Conservation (phyloP, 1,139 yeast species). For the Suhomyces anneliseae region DNA sequence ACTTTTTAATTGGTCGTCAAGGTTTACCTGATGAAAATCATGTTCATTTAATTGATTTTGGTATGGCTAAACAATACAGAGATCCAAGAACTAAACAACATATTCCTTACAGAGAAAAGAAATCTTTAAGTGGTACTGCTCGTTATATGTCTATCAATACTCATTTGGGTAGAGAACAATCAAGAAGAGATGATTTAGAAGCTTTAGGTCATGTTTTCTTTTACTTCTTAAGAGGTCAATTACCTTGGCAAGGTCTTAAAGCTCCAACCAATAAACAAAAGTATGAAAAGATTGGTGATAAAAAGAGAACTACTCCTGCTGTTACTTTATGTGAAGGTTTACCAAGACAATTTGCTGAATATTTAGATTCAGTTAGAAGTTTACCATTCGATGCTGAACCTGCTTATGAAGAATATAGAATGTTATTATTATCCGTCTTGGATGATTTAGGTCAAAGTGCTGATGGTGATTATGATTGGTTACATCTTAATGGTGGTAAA, state of each 20-base stretch:
- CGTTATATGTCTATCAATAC: conserved; percentile 97
- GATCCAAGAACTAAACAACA: conserved; percentile 95
- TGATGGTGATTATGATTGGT: conserved; percentile 94
- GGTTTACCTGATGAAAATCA: conserved; percentile 50
- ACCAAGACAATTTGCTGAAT: conserved; percentile 85
- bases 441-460: conserved; percentile 69
- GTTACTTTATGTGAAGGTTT: conserved; percentile 76
- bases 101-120: conserved; percentile 94
- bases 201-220: conserved; percentile 94
- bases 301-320: conserved; percentile 83
- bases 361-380: conserved; percentile 78
- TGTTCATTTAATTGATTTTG: conserved; percentile 80
- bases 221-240: conserved; percentile 87
- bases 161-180: conserved; percentile 94
- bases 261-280: conserved; percentile 98
- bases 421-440: conserved; percentile 72
- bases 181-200: conserved; percentile 93
- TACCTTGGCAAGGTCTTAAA: conserved; percentile 98
- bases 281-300: conserved; percentile 94
- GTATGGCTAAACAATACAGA: conserved; percentile 97
- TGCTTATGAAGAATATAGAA: conserved; percentile 82
- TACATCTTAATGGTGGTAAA: conserved; percentile 84
- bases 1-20: conserved; percentile 81
- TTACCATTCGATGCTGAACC: conserved; percentile 92
- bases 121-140: conserved; percentile 93